Base-by-base conservation (phyloP, 495 filamentous ascomycete species). In the Trichoderma asperelloides region DNA sequence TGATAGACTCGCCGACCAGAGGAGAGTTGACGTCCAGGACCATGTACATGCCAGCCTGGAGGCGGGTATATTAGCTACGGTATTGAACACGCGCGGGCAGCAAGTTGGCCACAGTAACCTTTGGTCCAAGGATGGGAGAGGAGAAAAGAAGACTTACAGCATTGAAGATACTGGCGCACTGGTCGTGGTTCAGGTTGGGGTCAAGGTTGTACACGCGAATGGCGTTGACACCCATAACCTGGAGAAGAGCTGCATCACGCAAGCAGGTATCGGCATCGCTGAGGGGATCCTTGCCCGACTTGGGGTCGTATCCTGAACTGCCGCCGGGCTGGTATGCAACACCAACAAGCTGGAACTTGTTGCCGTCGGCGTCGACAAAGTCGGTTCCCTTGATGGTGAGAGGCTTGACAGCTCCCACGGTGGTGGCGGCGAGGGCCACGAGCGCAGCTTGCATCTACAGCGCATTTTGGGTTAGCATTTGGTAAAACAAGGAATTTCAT, bases 261-360 rank as follows among this genome's bases (percentile, higher is more conserved):
- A 94, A 78, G 80, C 94, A 98, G 65, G 85, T 80, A 37, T 87
- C 84, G 28, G 79, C 81, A 74, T 96, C 82, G 72, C 84, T 92
- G 63, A 98, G 81, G 63, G 93, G 88, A 75, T 98, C 94, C 55
- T 81, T 74, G 15, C 82, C 80, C 23, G 73, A 68, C 9, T 74
- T 78, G 12, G 85, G 82, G 70, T 87, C 82, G 78, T 96, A 96
- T 55, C 86, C 93, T n/a, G 86, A 82, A 65, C 88, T 85, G 73
- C 93, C 94, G 72, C 92, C 93, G 33, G 94, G 94, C 79, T 98
- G 94, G 79, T 97, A 97, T 80, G 93, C 94, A 65, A 96, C 86
- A 71, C 94, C 94, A 62, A 98, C 83, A 67, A 98, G 87, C 79
- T 95, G 88, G 80, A 97, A 90, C 63, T 92, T 87, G 72, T 93